Evolutionary conservation across 2,329 filamentous ascomycete species (phyloP).

Genomic region (Bimuria novae-zelandiae): DNA sequence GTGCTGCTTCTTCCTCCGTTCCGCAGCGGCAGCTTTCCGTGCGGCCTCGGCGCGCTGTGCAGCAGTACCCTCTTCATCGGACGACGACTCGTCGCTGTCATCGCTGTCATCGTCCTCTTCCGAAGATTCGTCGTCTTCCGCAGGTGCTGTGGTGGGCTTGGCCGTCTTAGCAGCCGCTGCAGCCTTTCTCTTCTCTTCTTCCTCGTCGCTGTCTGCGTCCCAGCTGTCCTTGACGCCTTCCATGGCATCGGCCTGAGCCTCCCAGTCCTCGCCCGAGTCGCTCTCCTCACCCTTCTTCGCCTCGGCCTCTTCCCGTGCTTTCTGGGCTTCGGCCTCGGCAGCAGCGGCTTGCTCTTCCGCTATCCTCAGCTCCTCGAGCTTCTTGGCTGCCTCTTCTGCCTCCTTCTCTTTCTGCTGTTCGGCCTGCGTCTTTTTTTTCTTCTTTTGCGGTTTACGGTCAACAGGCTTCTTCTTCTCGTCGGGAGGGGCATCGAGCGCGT

Average conservation of each 20-base stretch:
- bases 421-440: constrained; percentile 70
- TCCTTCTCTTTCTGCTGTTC: constrained; percentile 56
- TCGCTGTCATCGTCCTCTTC: constrained; percentile 45
- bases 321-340: constrained; percentile 76
- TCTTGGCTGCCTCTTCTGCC: constrained; percentile 60
- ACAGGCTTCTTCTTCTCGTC: constrained; percentile 81
- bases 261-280: constrained; percentile 79
- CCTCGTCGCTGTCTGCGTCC: constrained; percentile 84
- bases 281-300: constrained; percentile 68
- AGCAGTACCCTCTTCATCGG: constrained; percentile 77
- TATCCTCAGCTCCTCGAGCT: constrained; percentile 58
- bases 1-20: constrained; percentile 85
- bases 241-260: constrained; percentile 74
- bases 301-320: constrained; percentile 55
- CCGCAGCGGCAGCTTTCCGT: constrained; percentile 85
- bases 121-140: constrained; percentile 30
- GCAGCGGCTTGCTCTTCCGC: constrained; percentile 73
- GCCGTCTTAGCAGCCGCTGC: constrained; percentile 36
- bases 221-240: constrained; percentile 90
- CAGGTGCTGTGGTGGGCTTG: constrained; percentile 5
- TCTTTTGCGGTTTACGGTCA: constrained; percentile 76
- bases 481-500: constrained; percentile 64
- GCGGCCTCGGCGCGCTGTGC: constrained; percentile 72
- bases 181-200: constrained; percentile 54
- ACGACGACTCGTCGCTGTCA: constrained; percentile 66